phyloP scores from a whole-genome alignment of 306 rosid species.

The Inga leiocalycina region DNA sequence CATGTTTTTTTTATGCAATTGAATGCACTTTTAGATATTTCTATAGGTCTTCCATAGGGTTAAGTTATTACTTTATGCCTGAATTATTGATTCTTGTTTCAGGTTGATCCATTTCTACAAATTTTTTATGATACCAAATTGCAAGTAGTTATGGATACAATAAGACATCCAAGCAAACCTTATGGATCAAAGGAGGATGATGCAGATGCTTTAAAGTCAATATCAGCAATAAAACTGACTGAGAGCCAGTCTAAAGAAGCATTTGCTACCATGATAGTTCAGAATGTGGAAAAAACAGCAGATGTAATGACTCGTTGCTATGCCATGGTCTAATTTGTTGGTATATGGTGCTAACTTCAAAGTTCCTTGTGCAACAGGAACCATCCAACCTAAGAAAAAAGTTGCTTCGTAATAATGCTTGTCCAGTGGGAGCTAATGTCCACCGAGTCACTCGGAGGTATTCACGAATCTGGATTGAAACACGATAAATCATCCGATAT shows the following conservation, averaged over 20 bases:
- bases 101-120: slow-evolving; percentile 83
- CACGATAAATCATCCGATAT: slow-evolving; percentile 44
- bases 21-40: slow-evolving; percentile 8
- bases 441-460: slow-evolving; percentile 45
- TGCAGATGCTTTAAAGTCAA: slow-evolving; percentile 55
- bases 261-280: slow-evolving; percentile 66
- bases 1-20: neutral
- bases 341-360: slow-evolving; percentile 18
- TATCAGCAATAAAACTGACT: slow-evolving; percentile 56
- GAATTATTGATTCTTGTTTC: slow-evolving; percentile 32
- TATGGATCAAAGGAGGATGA: slow-evolving; percentile 88
- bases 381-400: slow-evolving; percentile 56
- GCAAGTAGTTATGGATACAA: slow-evolving; percentile 50
- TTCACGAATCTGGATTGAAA: slow-evolving; percentile 45
- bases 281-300: slow-evolving; percentile 54
- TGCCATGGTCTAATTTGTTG: slow-evolving; percentile 15
- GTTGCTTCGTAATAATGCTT: slow-evolving; percentile 66
- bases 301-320: slow-evolving; percentile 47
- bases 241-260: slow-evolving; percentile 74
- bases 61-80: slow-evolving; percentile 10
- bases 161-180: slow-evolving; percentile 32
- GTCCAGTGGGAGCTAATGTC: slow-evolving; percentile 79
- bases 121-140: slow-evolving; percentile 71
- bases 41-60: slow-evolving; percentile 16
- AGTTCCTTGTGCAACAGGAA: slow-evolving; percentile 48